A percentile compares a stretch with the other conserved stretches of the same genome.
Conservation (phyloP, 2,329 filamentous ascomycete genomes). For the Alternaria solani region DNA sequence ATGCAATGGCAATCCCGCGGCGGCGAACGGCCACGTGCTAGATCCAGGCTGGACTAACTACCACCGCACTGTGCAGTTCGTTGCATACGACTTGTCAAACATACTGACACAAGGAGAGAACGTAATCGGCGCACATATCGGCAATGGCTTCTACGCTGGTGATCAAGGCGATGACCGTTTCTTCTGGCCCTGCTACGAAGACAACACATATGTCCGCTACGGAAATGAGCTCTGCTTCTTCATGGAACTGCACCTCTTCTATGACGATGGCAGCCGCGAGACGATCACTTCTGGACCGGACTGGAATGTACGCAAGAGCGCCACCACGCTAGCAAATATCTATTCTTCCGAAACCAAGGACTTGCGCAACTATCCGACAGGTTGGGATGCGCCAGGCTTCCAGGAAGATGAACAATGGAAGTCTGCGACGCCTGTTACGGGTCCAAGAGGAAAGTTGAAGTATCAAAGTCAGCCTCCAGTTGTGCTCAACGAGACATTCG, state of each 20-base stretch:
- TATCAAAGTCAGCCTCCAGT: constrained; percentile 55
- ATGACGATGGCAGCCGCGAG: not conserved
- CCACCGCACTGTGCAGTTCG: constrained; percentile 54
- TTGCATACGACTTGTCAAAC: constrained; percentile 54
- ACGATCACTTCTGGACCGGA: not conserved
- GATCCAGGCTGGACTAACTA: constrained; percentile 54
- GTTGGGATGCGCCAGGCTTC: constrained; percentile 35
- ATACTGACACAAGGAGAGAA: constrained; percentile 45
- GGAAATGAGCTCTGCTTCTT: not conserved
- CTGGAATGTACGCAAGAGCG: not conserved
- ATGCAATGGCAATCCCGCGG: constrained; percentile 47
- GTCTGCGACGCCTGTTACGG: constrained; percentile 50
- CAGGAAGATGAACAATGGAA: constrained; percentile 46
- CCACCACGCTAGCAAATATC: not conserved
- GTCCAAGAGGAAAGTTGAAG: constrained; percentile 50
- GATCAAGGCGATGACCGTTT: constrained; percentile 53
- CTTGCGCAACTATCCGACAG: constrained; percentile 11
- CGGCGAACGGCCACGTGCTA: constrained; percentile 39
- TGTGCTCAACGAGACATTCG: constrained; percentile 48
- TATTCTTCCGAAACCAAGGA: not conserved
- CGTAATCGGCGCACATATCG: constrained; percentile 50
- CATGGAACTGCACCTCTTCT: not conserved
- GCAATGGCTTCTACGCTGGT: constrained; percentile 58
- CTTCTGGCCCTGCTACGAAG: constrained; percentile 56
- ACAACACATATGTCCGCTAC: constrained; percentile 48